phyloP scores from a whole-genome alignment of 2,329 filamentous ascomycete genomes.

The Clonostachys rhizophaga region DNA sequence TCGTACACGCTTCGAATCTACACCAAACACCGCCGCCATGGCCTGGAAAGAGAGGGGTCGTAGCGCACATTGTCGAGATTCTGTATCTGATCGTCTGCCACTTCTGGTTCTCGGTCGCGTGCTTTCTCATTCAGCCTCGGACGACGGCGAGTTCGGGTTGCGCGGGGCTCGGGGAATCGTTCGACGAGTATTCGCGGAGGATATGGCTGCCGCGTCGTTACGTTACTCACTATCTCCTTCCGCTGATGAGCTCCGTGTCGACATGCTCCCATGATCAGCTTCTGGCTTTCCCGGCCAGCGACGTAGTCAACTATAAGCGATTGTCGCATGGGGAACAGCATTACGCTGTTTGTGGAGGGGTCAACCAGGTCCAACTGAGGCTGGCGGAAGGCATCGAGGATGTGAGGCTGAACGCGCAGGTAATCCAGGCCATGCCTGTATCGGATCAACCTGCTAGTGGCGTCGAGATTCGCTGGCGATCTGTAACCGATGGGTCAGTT shows the following conservation, averaged over 20 bases:
- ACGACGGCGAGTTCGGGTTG: not conserved
- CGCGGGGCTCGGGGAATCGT: constrained; percentile 27
- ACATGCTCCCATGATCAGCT: constrained; percentile 48
- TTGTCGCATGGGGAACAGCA: constrained; percentile 40
- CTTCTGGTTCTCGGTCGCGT: constrained; percentile 47
- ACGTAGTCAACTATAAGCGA: constrained; percentile 45
- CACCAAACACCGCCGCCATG: constrained; percentile 39
- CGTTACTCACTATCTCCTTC: constrained; percentile 42
- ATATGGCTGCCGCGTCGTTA: constrained; percentile 43
- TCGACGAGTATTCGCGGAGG: constrained; percentile 44
- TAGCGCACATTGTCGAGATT: constrained; percentile 35
- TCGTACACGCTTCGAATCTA: constrained; percentile 48
- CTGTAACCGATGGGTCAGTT: constrained; percentile 4
- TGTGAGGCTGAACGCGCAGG: constrained; percentile 30
- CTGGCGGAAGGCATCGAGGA: constrained; percentile 31
- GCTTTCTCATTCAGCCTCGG: constrained; percentile 37
- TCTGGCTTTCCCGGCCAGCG: constrained; percentile 45
- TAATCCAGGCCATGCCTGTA: constrained; percentile 23
- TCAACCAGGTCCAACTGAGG: constrained; percentile 40
- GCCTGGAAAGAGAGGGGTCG: constrained; percentile 25
- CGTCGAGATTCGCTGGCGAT: constrained; percentile 27
- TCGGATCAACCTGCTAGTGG: not conserved
- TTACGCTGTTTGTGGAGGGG: constrained; percentile 44
- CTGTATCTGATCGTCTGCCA: constrained; percentile 41
- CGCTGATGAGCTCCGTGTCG: constrained; percentile 47